A percentile compares a stretch with the other conserved stretches of the same genome.
Evolutionary conservation across 2,329 filamentous ascomycete species (phyloP).

Genomic region (Pseudocercospora fuligena): DNA sequence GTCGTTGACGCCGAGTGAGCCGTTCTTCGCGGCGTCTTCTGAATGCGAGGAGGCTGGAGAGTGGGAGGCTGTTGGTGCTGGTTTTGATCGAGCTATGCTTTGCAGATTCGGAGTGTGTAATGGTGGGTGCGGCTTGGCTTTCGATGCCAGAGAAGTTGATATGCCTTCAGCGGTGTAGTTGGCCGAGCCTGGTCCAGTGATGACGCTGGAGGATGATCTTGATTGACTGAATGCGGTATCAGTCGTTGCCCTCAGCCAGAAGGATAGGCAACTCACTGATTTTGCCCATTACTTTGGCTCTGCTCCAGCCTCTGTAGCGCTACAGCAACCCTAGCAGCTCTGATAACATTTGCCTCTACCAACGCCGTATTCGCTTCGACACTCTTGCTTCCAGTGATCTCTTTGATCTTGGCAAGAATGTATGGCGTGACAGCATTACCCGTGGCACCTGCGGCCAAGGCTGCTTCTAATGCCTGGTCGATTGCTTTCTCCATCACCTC

Average conservation of each 20-base stretch:
- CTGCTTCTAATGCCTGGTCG: conserved; percentile 68
- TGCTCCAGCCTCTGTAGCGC: conserved; percentile 62
- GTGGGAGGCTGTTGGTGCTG: not conserved
- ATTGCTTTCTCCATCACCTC: conserved; percentile 73
- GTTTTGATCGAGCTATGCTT: not conserved
- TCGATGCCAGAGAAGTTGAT: not conserved
- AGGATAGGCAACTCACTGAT: conserved; percentile 24
- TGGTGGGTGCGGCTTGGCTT: not conserved
- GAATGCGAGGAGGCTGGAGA: not conserved
- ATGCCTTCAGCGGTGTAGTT: conserved; percentile 1
- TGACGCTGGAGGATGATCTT: not conserved
- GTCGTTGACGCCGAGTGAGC: not conserved
- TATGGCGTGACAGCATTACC: conserved; percentile 86
- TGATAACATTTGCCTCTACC: conserved; percentile 68
- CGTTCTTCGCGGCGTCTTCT: not conserved
- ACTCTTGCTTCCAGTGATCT: conserved; percentile 73
- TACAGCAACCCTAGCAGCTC: conserved; percentile 68
- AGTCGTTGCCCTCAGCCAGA: not conserved
- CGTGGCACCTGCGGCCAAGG: conserved; percentile 65
- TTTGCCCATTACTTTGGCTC: conserved; percentile 23
- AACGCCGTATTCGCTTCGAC: conserved; percentile 75
- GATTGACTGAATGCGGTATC: conserved; percentile 1
- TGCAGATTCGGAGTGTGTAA: not conserved
- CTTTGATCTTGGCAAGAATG: conserved; percentile 76
- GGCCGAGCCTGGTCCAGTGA: not conserved